Conservation (phyloP, 176 grass and related monocot genomes). For the Juncus effusus region DNA sequence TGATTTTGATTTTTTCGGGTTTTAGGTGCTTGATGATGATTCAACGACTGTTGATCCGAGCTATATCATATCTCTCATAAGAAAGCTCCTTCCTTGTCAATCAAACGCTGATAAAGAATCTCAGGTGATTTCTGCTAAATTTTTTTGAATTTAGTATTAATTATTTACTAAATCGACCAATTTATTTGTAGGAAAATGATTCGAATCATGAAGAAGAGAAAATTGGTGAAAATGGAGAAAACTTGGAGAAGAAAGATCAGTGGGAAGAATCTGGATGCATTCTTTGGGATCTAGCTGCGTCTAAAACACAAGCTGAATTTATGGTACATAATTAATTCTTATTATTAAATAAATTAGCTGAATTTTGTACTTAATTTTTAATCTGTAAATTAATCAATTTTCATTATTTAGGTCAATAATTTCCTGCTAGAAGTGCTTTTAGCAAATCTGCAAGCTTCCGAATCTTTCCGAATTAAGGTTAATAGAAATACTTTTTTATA, state of each 20-base stretch:
- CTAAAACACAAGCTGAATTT: constrained; percentile 75
- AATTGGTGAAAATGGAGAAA: constrained; percentile 10
- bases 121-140: no score
- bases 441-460: constrained; percentile 49
- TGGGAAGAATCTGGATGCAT: constrained; percentile 84
- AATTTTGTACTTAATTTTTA: constrained; percentile 5
- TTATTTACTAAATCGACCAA: not conserved
- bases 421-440: constrained; percentile 85
- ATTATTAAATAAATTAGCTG: constrained; percentile 1
- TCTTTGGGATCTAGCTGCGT: constrained; percentile 80
- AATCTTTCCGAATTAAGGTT: constrained; percentile 71
- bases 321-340: constrained; percentile 44
- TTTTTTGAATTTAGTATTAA: constrained; percentile 15
- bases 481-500: constrained; percentile 16
- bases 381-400: constrained; percentile 26
- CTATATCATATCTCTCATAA: constrained; percentile 81
- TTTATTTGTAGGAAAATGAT: constrained; percentile 6
- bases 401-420: constrained; percentile 66
- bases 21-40: constrained; percentile 48
- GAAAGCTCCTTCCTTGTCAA: constrained; percentile 59
- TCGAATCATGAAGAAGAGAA: constrained; percentile 39
- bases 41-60: constrained; percentile 84
- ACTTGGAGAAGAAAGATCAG: constrained; percentile 43
- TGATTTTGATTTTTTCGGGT: not conserved
- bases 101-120: constrained; percentile 46